Percentiles rank a stretch among this genome's conserved stretches.
Conservation (phyloP, 345 rosid genomes). For the Conringia planisiliqua region DNA sequence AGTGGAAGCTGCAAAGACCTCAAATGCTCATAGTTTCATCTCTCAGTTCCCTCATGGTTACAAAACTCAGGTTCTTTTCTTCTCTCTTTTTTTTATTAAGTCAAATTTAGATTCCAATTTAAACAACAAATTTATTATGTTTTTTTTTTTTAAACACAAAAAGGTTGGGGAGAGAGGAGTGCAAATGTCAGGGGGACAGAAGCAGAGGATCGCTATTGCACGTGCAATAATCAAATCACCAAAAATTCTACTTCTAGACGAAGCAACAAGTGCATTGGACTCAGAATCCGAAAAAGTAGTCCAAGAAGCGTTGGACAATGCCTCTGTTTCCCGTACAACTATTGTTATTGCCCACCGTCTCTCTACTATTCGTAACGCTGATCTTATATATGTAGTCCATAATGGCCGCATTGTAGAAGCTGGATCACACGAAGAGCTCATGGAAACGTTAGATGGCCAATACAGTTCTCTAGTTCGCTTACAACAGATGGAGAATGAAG, state of each 20-base stretch:
- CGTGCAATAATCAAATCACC: constrained; percentile 85
- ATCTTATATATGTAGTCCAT: constrained; percentile 71
- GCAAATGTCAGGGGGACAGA: constrained; percentile 89
- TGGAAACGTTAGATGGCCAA: constrained; percentile 61
- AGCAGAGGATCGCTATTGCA: constrained; percentile 88
- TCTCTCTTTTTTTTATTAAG: no score
- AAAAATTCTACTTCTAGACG: constrained; percentile 65
- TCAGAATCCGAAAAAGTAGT: constrained; percentile 84
- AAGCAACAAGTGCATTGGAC: constrained; percentile 92
- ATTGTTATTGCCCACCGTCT: constrained; percentile 86
- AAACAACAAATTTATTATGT: background rate
- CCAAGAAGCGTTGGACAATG: constrained; percentile 83
- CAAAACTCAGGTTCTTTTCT: constrained; percentile 46
- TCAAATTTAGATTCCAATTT: background rate
- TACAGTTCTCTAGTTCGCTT: constrained; percentile 65
- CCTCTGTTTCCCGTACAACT: constrained; percentile 74
- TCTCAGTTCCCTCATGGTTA: constrained; percentile 77
- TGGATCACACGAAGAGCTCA: constrained; percentile 69
- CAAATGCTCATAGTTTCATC: constrained; percentile 77
- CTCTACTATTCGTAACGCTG: constrained; percentile 81
- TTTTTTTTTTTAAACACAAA: background rate
- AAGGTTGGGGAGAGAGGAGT: constrained; percentile 88
- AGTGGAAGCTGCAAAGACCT: constrained; percentile 75
- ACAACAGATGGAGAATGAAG: constrained; percentile 40
- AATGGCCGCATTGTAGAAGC: constrained; percentile 75